Percentiles rank a stretch among this genome's conserved stretches.
These are phyloP conservation scores for Wickerhamiella brachini DNA, from an alignment of 805 yeast species.

Conservation along the genomic window DNA sequence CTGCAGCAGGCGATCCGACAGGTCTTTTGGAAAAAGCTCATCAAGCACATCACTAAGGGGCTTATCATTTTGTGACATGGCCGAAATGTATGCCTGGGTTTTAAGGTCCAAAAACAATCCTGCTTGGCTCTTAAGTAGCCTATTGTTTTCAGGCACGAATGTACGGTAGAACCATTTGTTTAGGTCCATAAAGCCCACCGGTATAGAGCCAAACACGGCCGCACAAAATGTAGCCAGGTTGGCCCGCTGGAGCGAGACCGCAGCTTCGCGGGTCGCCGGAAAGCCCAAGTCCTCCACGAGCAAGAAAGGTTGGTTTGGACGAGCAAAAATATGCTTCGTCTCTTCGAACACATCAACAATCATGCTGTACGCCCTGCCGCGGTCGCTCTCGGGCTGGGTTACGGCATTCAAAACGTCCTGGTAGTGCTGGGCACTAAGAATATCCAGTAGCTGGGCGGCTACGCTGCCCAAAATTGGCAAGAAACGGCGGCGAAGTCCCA, in stretches of 20 bases:
- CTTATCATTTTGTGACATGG: slow-evolving; percentile 47
- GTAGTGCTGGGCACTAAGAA: slow-evolving; percentile 52
- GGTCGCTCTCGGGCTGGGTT: slow-evolving; percentile 50
- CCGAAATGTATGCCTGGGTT: slow-evolving; percentile 90
- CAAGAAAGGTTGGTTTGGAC: slow-evolving; percentile 13
- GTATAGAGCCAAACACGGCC: slow-evolving; percentile 74
- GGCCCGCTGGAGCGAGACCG: slow-evolving; percentile 48
- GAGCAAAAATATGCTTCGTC: slow-evolving; percentile 47
- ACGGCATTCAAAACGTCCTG: slow-evolving; percentile 62
- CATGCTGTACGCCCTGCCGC: slow-evolving; percentile 44
- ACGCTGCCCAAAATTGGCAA: slow-evolving; percentile 69
- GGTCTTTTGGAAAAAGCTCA: slow-evolving; percentile 56
- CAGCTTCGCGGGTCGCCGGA: neutral
- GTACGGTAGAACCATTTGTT: slow-evolving; percentile 76
- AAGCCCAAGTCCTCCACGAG: slow-evolving; percentile 9
- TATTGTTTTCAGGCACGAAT: slow-evolving; percentile 60
- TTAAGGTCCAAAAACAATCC: slow-evolving; percentile 71
- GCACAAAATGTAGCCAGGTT: slow-evolving; percentile 78
- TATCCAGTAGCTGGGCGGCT: slow-evolving; percentile 63
- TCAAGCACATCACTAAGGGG: slow-evolving; percentile 54
- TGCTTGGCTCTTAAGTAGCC: slow-evolving; percentile 68
- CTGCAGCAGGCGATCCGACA: slow-evolving; percentile 30
- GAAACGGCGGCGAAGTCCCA: slow-evolving; percentile 5
- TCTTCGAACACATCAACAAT: slow-evolving; percentile 67
- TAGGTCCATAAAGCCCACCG: slow-evolving; percentile 75